Evolutionary conservation across 768 basidiomycete genomes (phyloP).

Genomic region (Panellus pusillus): DNA sequence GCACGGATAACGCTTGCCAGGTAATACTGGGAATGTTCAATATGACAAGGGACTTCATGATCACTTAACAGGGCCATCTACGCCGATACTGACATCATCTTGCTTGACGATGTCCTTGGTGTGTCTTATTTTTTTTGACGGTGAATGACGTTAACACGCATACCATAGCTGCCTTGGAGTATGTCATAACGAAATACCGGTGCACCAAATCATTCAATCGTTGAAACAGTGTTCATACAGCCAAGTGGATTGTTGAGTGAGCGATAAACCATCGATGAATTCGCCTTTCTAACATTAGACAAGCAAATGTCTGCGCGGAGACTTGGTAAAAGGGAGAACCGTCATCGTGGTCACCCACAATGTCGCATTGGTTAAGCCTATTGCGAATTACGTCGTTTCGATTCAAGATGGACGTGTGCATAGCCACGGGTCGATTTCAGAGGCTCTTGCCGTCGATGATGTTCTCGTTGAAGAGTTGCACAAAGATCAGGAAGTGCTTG

Average conservation of each 20-base stretch:
- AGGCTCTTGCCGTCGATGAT: conserved; percentile 38
- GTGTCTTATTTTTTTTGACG: background rate
- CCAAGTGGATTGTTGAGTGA: conserved; percentile 49
- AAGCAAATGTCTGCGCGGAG: conserved; percentile 43
- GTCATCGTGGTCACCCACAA: conserved; percentile 52
- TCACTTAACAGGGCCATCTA: conserved; percentile 46
- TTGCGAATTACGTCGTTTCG: conserved; percentile 47
- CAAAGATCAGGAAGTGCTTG: conserved; percentile 37
- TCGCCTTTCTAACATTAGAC: background rate
- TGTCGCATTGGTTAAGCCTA: conserved; percentile 42
- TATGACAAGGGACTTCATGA: conserved; percentile 36
- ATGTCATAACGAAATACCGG: conserved; percentile 27
- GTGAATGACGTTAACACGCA: background rate
- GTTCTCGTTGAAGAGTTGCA: conserved; percentile 46
- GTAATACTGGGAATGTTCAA: conserved; percentile 26
- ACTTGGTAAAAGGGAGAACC: conserved; percentile 43
- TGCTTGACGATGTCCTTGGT: conserved; percentile 47
- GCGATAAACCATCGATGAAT: background rate
- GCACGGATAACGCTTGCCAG: conserved; percentile 34
- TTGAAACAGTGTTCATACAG: conserved; percentile 41
- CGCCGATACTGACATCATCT: conserved; percentile 38
- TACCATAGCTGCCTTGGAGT: conserved; percentile 33
- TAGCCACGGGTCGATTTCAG: conserved; percentile 44
- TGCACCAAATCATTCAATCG: conserved; percentile 31
- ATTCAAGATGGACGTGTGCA: conserved; percentile 46